Percentiles rank a stretch among this genome's conserved stretches.
These are phyloP conservation scores for Pseudogymnoascus sp. DNA, from an alignment of 2,329 filamentous ascomycete species.

Conservation along the genomic window DNA sequence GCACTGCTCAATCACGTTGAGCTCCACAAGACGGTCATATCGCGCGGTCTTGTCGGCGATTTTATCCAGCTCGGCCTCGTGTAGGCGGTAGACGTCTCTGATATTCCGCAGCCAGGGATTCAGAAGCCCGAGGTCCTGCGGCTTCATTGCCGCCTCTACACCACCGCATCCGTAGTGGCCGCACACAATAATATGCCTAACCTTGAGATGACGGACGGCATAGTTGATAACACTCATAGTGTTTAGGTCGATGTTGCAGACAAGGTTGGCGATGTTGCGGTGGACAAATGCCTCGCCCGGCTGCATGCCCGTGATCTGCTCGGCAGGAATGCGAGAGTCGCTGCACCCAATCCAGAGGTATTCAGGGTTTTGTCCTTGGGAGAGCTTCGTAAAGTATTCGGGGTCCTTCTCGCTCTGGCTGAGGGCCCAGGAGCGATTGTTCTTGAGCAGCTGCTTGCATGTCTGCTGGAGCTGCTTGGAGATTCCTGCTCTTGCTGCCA, in stretches of 20 bases:
- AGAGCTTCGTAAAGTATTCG: conserved; percentile 56
- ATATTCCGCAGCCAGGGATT: conserved; percentile 71
- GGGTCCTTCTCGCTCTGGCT: conserved; percentile 51
- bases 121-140: conserved; percentile 60
- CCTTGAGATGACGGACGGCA: conserved; percentile 70
- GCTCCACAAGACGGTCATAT: conserved; percentile 66
- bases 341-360: conserved; percentile 87
- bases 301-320: conserved; percentile 71
- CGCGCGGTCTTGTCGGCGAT: conserved; percentile 51
- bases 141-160: conserved; percentile 66
- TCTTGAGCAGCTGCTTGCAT: conserved; percentile 28
- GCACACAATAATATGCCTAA: conserved; percentile 74
- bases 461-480: background rate
- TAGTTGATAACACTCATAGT: conserved; percentile 79
- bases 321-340: conserved; percentile 86
- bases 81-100: conserved; percentile 63
- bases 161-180: conserved; percentile 73
- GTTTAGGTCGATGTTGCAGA: conserved; percentile 72
- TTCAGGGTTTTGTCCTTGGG: conserved; percentile 58
- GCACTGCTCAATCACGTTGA: conserved; percentile 74
- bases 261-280: conserved; percentile 89
- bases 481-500: background rate
- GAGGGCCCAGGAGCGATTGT: conserved; percentile 59
- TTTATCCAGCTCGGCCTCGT: conserved; percentile 61
- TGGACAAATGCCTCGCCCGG: conserved; percentile 92